Evolutionary conservation across 1,139 yeast genomes (phyloP).

Genomic region (Suhomyces bokatorum): DNA sequence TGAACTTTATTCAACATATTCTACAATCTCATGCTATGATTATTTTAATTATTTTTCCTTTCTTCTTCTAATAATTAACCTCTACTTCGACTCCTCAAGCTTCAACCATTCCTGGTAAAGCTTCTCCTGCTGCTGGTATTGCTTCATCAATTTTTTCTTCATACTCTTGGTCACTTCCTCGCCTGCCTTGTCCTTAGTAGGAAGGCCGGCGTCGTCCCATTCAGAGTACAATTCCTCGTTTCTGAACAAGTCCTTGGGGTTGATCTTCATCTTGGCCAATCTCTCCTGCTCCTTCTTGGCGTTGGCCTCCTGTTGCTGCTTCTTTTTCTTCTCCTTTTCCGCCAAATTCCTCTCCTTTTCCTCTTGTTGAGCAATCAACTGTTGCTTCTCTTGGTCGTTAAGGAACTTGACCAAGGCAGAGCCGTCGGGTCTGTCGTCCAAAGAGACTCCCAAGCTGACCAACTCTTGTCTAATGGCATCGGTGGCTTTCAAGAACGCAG

Average conservation of each 20-base stretch:
- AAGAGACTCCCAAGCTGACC: constrained; percentile 71
- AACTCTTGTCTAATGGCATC: constrained; percentile 54
- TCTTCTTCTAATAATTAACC: too few relatives aligned
- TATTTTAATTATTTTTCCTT: too few relatives aligned
- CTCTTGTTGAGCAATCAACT: constrained; percentile 60
- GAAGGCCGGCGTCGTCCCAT: constrained; percentile 88
- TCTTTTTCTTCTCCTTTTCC: constrained; percentile 44
- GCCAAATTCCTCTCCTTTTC: constrained; percentile 53
- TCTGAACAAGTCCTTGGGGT: constrained; percentile 74
- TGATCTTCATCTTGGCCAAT: constrained; percentile 64
- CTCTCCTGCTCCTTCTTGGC: constrained; percentile 68
- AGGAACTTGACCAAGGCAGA: constrained; percentile 82
- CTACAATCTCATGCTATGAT: too few relatives aligned
- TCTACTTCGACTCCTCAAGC: constrained; percentile 1
- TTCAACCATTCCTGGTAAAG: constrained; percentile 64
- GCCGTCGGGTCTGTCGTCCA: constrained; percentile 85
- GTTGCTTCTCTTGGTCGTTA: constrained; percentile 65
- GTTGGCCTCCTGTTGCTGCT: constrained; percentile 39
- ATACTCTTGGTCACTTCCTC: constrained; percentile 87
- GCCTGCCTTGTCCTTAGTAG: constrained; percentile 74
- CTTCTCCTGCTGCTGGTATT: constrained; percentile 77
- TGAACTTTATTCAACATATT: too few relatives aligned
- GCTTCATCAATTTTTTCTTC: constrained; percentile 77
- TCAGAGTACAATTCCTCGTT: constrained; percentile 55
- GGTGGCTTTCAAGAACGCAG: constrained; percentile 53